phyloP scores from a whole-genome alignment of 108 stramenopile genomes.

The Nitzschia putrida region DNA sequence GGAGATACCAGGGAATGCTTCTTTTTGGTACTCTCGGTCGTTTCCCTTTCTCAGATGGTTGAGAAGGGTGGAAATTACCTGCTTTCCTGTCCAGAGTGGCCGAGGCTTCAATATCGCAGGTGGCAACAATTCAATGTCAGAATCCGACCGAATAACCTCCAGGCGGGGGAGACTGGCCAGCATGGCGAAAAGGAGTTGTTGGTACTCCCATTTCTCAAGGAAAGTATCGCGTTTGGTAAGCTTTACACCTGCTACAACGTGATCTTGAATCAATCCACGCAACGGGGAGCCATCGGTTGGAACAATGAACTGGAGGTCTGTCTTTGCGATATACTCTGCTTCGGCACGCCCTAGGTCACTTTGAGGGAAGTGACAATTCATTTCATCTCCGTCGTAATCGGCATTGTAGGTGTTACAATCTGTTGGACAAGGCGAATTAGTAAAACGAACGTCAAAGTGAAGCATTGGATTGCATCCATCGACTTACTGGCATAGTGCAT shows the following conservation, averaged over 20 bases:
- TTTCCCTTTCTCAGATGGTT: conserved; percentile 79
- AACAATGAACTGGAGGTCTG: conserved; percentile 94
- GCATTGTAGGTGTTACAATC: conserved; percentile 99
- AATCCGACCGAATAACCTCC: conserved; percentile 76
- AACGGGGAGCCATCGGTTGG: conserved; percentile 97
- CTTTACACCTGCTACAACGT: conserved; percentile 97
- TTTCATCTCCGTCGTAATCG: conserved; percentile 99
- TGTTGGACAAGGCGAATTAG: background rate
- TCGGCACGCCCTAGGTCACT: conserved; percentile 95
- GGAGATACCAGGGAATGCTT: conserved; percentile 73
- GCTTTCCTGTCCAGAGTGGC: conserved; percentile 95
- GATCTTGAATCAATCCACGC: conserved; percentile 99
- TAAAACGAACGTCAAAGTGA: background rate
- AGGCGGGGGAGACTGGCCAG: conserved; percentile 88
- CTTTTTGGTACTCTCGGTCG: conserved; percentile 61
- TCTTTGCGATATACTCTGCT: conserved; percentile 88
- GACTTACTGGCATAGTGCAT: conserved; percentile 98
- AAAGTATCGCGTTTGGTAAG: conserved; percentile 92
- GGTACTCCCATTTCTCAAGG: conserved; percentile 89
- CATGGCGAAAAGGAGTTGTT: conserved; percentile 93
- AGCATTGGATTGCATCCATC: background rate
- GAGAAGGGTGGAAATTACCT: conserved; percentile 90
- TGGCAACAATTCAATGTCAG: conserved; percentile 84
- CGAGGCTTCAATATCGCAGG: conserved; percentile 94
- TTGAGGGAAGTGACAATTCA: conserved; percentile 99